Evolutionary conservation across 1,284 basidiomycete species (phyloP).

Genomic region (Heterobasidion irregulare): DNA sequence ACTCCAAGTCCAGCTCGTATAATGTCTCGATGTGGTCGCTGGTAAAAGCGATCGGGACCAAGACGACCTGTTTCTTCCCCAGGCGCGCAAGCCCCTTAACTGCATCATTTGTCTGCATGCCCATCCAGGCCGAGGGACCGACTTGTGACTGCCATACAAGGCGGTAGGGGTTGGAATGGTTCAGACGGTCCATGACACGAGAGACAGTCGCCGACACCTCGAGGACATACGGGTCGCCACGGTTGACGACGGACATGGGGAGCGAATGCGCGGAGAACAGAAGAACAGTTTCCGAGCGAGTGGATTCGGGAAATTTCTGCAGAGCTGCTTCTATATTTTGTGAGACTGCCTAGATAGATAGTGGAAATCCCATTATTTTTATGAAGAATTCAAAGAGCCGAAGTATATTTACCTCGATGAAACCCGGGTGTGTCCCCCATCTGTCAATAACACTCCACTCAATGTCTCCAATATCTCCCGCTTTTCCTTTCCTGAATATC

Average conservation of each 20-base stretch:
- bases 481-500: conserved; percentile 61
- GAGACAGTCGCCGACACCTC: conserved; percentile 94
- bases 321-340: conserved; percentile 84
- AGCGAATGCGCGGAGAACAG: conserved; percentile 98
- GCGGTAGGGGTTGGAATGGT: conserved; percentile 78
- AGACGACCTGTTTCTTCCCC: conserved; percentile 81
- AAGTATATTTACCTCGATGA: conserved; percentile 65
- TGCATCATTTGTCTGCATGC: conserved; percentile 90
- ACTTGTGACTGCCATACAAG: conserved; percentile 99
- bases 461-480: conserved; percentile 44
- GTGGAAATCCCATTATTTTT: not conserved
- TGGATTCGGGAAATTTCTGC: conserved; percentile 69
- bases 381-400: not conserved
- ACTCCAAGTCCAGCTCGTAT: conserved; percentile 94
- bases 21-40: conserved; percentile 99
- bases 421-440: conserved; percentile 93
- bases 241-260: conserved; percentile 95
- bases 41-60: conserved; percentile 97
- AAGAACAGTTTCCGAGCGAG: conserved; percentile 71
- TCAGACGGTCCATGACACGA: conserved; percentile 82
- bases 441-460: conserved; percentile 98
- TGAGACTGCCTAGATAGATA: conserved; percentile 67
- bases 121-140: conserved; percentile 97
- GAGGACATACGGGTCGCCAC: conserved; percentile 94
- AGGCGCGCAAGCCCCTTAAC: conserved; percentile 88